Conservation (phyloP, 495 filamentous ascomycete species). For the Penicillium goetzii region DNA sequence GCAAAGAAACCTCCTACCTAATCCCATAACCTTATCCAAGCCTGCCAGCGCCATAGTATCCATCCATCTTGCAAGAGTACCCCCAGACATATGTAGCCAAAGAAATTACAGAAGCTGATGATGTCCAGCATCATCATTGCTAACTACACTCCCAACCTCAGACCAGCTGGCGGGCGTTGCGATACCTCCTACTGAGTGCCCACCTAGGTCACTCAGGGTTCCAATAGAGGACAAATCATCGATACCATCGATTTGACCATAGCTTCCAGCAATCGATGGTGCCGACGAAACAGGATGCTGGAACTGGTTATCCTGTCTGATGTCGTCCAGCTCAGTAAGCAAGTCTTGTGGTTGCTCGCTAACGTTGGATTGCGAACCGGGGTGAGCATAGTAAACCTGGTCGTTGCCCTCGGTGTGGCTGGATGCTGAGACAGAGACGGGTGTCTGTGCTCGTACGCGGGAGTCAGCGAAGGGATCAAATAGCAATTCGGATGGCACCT, state of each 20-base stretch:
- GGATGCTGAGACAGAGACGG: constrained; percentile 29
- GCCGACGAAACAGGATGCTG: constrained; percentile 40
- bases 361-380: constrained; percentile 35
- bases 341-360: constrained; percentile 31
- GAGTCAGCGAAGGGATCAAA: constrained; percentile 33
- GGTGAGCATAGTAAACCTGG: constrained; percentile 42
- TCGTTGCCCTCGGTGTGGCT: constrained; percentile 39
- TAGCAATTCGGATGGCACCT: constrained; percentile 32
- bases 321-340: constrained; percentile 18
- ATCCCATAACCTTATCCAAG: background rate
- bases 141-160: constrained; percentile 74
- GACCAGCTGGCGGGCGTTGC: constrained; percentile 76
- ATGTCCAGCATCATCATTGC: constrained; percentile 52
- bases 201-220: constrained; percentile 66
- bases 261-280: constrained; percentile 43
- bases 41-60: constrained; percentile 14
- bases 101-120: constrained; percentile 25
- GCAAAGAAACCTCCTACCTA: background rate
- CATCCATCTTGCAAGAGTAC: background rate
- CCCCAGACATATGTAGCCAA: background rate
- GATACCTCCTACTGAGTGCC: constrained; percentile 51
- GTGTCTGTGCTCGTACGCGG: constrained; percentile 18
- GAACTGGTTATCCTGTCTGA: constrained; percentile 19
- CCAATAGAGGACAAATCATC: constrained; percentile 51
- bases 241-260: constrained; percentile 38